Evolutionary conservation across 441 rosid species (phyloP), one percentile per base, ranked within the genome.

Genomic region (Cnidoscolus chayamansa): DNA sequence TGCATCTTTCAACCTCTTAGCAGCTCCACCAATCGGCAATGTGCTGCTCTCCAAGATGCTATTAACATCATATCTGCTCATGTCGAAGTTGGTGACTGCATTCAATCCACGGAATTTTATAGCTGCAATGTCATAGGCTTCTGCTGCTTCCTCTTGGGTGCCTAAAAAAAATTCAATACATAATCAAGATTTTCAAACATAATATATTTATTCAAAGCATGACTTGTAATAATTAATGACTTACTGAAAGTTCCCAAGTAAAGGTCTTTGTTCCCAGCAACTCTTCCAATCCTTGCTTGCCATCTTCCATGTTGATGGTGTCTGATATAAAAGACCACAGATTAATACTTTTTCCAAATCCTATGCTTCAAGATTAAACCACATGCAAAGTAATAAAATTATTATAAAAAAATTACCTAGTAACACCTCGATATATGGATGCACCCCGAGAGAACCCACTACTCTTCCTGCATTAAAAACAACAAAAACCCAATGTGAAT

Each of bases 381-480:
- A 40, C 7, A 40, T 3, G 7, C 45, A 40, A 3, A 40, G 45
- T 40, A 3, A 40, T 3, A 40, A 4, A 40, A 40, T 40, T 40
- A 40, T 40, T 3, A 40, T 40, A 5, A 40, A 40, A 5, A 40
- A 40, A 40, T 40, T 72, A 92, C 99, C 99, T 94, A 45, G 99
- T 94, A 48, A 94, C 99, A 35, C 99, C 99, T 19, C 98, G 86
- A 72, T 94, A 94, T 12, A 92, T 89, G 47, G 99, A 94, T 66
- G 99, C 98, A 67, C 99, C 99, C 31, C 99, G 86, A 68, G 99
- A 94, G 79, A 94, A 94, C 63, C 98, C 99, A 80, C 97, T 94
- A 64, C 99, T 94, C 80, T 89, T 94, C 81, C 99, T 94, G 86
- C 79, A 65, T 43, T 11, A 54, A 10, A 10, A 25, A 25, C 25